These are phyloP conservation scores for Bipolaris cookei DNA, from an alignment of 2,329 filamentous ascomycete species.

Conservation along the genomic window DNA sequence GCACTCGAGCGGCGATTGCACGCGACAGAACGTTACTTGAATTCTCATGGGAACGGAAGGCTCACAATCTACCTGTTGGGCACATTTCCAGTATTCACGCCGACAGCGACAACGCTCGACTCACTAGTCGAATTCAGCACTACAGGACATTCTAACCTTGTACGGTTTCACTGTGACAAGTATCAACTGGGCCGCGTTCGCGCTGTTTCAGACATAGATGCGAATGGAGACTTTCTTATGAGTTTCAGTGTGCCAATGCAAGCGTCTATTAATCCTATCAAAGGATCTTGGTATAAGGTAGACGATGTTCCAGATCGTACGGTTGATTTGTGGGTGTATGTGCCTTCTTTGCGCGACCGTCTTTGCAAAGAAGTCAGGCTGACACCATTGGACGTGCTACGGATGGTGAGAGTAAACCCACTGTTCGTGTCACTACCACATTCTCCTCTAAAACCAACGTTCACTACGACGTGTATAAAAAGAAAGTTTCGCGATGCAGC, in stretches of 20 bases:
- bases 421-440: not conserved
- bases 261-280: not conserved
- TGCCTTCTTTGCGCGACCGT: conserved; percentile 7
- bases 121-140: conserved; percentile 1
- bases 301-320: not conserved
- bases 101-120: not conserved
- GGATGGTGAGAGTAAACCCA: not conserved
- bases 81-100: not conserved
- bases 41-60: not conserved
- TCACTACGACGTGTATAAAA: not conserved
- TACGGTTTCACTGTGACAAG: not conserved
- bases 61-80: not conserved
- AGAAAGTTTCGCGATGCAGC: not conserved
- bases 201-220: not conserved
- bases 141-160: not conserved
- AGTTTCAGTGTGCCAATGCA: conserved; percentile 5
- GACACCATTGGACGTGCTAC: not conserved
- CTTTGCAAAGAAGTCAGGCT: conserved; percentile 2
- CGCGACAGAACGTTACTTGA: conserved; percentile 1
- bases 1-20: conserved; percentile 1
- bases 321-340: conserved; percentile 2
- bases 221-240: conserved; percentile 1
- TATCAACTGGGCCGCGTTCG: conserved; percentile 1
- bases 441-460: not conserved
- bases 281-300: conserved; percentile 1